Evolutionary conservation across 768 basidiomycete genomes (phyloP), one percentile per base, ranked within the genome.

Genomic region (Dacryopinax primogenitus): DNA sequence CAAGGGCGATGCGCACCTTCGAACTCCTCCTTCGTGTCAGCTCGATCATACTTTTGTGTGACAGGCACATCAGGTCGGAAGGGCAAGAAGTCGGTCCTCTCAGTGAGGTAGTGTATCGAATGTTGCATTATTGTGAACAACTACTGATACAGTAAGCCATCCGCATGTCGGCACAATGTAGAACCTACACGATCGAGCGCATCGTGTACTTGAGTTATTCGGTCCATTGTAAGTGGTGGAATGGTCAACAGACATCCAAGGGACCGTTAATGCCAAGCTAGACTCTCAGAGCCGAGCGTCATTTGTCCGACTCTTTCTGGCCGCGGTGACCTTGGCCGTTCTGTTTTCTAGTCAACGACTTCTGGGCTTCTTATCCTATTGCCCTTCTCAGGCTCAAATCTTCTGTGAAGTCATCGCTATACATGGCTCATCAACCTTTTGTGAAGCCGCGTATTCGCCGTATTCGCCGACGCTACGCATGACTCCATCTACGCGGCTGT

Each of bases 191-290:
- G 51, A 21, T 58, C 51, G 32, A 58, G 26, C 26, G 51, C 11
- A 58, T 58, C 51, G 51, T 58, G 51, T 18, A 58, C 26, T 32
- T 58, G 51, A 7, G 51, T 58, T 58, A 58, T 58, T 32, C 51
- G 51, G 32, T 58, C 51, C 51, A 58, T 58, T 32, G 51, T 32
- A 47, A 21, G 26, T 28, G 51, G 32, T 26, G 23, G 51, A 32
- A 58, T 58, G 51, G 51, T 30, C n/a, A n/a, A n/a, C n/a, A n/a
- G n/a, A n/a, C n/a, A n/a, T n/a, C n/a, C n/a, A n/a, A n/a, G n/a
- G n/a, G n/a, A n/a, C n/a, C n/a, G n/a, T n/a, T n/a, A n/a, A 44
- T 23, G 41, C 41, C 41, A 44, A 44, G 41, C 41, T 23, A 44
- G 18, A 23, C 4, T 6, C 4, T 58, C 51, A 30, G 51, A 58